phyloP scores from a whole-genome alignment of 768 basidiomycete species.

The Mycena latifolia region DNA sequence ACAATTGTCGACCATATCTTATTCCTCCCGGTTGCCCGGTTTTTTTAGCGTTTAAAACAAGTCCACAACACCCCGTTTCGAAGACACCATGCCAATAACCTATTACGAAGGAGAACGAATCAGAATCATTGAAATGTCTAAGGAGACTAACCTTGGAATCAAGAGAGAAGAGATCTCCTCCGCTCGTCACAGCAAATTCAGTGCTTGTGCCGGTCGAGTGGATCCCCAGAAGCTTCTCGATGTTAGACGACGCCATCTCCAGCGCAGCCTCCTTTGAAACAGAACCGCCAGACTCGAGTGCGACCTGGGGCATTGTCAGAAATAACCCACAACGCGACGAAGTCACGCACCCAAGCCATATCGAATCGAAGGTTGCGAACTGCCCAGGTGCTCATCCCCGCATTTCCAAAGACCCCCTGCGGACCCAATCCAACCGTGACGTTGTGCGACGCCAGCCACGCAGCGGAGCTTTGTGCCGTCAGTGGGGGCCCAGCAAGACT shows the following conservation, averaged over 20 bases:
- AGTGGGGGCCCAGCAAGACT: conserved; percentile 60
- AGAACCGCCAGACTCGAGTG: conserved; percentile 45
- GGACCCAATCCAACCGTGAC: conserved; percentile 76
- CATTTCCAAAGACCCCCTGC: conserved; percentile 1
- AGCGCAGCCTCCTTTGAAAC: conserved; percentile 50
- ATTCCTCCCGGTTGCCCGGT: conserved; percentile 42
- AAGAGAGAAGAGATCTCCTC: conserved; percentile 53
- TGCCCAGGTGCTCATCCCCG: conserved; percentile 51
- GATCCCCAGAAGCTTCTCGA: conserved; percentile 58
- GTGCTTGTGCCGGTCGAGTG: conserved; percentile 41
- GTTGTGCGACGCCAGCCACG: conserved; percentile 68
- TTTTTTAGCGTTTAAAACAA: conserved; percentile 28
- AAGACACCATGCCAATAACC: conserved; percentile 55
- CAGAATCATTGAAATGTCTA: too few species aligned
- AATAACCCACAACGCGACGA: not conserved
- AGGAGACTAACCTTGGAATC: conserved; percentile 55
- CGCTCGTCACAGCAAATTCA: conserved; percentile 53
- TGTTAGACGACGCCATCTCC: conserved; percentile 55
- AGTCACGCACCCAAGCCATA: conserved; percentile 74
- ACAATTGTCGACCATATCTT: conserved; percentile 26
- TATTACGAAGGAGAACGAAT: too few species aligned
- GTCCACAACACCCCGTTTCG: conserved; percentile 40
- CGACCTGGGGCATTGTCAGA: conserved; percentile 37
- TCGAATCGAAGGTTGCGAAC: conserved; percentile 82
- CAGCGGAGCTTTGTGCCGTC: conserved; percentile 64